phyloP scores from a whole-genome alignment of 148 eudicot genomes.

The Rhododendron ferrugineum region DNA sequence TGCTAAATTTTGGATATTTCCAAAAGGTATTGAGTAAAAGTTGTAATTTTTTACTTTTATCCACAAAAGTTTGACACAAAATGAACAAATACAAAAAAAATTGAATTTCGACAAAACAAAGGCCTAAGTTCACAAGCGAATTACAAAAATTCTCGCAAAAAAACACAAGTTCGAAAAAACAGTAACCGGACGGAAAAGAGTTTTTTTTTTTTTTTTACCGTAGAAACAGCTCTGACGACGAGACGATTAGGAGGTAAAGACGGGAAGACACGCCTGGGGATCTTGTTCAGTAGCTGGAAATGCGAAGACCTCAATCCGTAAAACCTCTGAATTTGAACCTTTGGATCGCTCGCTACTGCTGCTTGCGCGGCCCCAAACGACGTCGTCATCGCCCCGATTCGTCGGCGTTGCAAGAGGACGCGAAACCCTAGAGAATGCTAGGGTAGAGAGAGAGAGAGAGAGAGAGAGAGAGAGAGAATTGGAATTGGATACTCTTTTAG shows the following conservation, averaged over 20 bases:
- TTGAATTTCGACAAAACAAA: too few species aligned
- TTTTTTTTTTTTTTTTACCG: constrained; percentile 30
- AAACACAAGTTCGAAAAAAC: neutral
- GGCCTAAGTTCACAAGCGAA: neutral
- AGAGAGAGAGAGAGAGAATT: neutral
- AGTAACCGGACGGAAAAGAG: neutral
- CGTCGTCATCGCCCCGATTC: constrained; percentile 37
- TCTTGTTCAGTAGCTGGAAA: constrained; percentile 25
- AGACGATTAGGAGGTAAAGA: constrained; percentile 32
- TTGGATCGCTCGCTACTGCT: constrained; percentile 38
- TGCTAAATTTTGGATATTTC: too few species aligned
- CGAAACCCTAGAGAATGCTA: neutral
- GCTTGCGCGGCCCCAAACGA: constrained; percentile 49
- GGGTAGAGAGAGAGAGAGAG: neutral
- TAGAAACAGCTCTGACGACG: constrained; percentile 54
- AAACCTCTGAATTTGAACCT: constrained; percentile 41
- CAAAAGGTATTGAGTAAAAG: too few species aligned
- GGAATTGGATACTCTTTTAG: neutral
- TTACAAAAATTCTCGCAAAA: neutral
- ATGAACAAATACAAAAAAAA: too few species aligned
- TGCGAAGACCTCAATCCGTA: constrained; percentile 41
- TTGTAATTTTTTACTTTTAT: too few species aligned
- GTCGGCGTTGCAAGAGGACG: neutral
- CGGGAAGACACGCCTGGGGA: constrained; percentile 22
- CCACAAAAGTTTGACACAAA: too few species aligned